A percentile compares a stretch with the other conserved stretches of the same genome.
Evolutionary conservation across 305 asterid genomes (phyloP).

Genomic region (Solanum hybrid): DNA sequence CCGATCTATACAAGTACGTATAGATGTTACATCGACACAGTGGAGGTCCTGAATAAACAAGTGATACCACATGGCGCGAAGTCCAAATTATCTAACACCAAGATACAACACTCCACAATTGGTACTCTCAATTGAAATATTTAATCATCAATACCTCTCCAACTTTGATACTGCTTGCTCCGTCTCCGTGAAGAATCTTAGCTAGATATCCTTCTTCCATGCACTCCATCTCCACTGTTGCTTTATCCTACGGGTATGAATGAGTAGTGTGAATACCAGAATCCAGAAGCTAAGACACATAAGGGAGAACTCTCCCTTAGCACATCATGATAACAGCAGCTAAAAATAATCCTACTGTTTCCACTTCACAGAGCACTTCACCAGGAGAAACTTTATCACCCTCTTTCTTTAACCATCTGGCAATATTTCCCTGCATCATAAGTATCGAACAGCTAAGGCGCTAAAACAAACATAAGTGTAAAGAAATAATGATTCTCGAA

Average conservation of each 20-base stretch:
- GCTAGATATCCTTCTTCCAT: conserved; percentile 99
- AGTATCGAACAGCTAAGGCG: background rate
- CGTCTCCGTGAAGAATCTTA: conserved; percentile 79
- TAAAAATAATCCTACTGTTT: conserved; percentile 60
- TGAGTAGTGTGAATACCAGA: conserved; percentile 6
- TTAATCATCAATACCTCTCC: conserved; percentile 68
- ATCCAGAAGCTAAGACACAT: background rate
- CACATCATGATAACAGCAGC: conserved; percentile 3
- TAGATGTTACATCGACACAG: background rate
- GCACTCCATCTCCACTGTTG: conserved; percentile 98
- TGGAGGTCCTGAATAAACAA: background rate
- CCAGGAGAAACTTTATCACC: conserved; percentile 92
- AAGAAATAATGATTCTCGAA: background rate
- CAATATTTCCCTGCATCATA: conserved; percentile 83
- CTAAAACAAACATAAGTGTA: background rate
- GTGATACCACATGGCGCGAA: background rate
- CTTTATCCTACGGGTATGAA: conserved; percentile 64
- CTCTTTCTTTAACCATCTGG: conserved; percentile 98
- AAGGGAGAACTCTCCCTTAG: conserved; percentile 2
- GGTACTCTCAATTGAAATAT: background rate
- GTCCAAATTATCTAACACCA: background rate
- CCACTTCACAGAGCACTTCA: conserved; percentile 99
- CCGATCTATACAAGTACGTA: background rate
- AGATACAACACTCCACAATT: background rate
- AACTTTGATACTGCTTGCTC: conserved; percentile 90